Evolutionary conservation across 805 yeast species (phyloP), one percentile per base, ranked within the genome.

Genomic region (Yamadazyma endophytica): DNA sequence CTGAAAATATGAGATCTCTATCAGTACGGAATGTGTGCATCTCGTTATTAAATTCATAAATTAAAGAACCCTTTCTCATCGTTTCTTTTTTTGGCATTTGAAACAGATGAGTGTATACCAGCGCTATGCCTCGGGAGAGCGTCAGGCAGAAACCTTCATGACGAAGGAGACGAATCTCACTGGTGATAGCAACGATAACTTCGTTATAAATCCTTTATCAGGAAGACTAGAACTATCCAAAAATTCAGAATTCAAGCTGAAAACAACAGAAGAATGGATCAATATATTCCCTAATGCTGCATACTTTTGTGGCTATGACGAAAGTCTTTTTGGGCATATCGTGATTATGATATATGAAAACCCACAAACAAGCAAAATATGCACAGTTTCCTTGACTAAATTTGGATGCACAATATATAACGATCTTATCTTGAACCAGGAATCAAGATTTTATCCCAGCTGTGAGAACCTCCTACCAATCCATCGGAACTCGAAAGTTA

Each of bases 371-470:
- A 54, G 58, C 13, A 67, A 65, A 32, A 57, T 77, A n/a, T 67
- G 75, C 33, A 68, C 81, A 3, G 61, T 77, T 3, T 56, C 82
- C 14, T 43, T 83, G 16, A 76, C 83, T 17, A 72, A 70, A 35
- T 78, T 77, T 40, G 97, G 97, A 1, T 70, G 76, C 22, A 64
- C 81, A 3, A 67, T 73, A 17, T 75, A 74, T 43, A 67, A 70
- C 18, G 66, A 79, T 13, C 56, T 87, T 46, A 75, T 84, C 2
- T 52, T 84, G 8, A 72, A 69, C 26, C 48, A 64, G 0, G 58
- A 69, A 27, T 85, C 96, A 2, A 68, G 82, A 30, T 90, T 77
- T 52, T 85, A 73, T 60, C 88, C 83, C 1, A 92, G 95, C 1
- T 74, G 89, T 43, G 74, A 78, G 46, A 87, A 86, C 46, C 60